A percentile compares a stretch with the other conserved stretches of the same genome.
phyloP scores from a whole-genome alignment of 352 stramenopile species.

The Globisporangium splendens region DNA sequence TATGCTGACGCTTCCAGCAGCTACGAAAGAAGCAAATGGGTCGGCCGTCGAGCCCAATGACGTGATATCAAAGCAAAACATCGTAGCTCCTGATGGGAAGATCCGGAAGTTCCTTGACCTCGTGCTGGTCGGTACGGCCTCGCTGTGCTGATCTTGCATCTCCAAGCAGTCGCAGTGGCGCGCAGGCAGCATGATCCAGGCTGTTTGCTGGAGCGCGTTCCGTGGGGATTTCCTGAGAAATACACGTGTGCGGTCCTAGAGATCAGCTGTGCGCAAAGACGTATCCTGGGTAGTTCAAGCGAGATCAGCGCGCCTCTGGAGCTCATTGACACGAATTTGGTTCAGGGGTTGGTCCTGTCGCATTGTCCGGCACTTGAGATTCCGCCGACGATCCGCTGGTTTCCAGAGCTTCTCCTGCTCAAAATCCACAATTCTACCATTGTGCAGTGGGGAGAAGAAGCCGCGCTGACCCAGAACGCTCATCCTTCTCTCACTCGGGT shows the following conservation, averaged over 20 bases:
- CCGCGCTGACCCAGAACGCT: slow-evolving; percentile 5
- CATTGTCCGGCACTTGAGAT: slow-evolving; percentile 7
- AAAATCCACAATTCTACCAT: slow-evolving; percentile 13
- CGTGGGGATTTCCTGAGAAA: not conserved
- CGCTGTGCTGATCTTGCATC: slow-evolving; percentile 5
- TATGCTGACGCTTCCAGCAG: slow-evolving; percentile 6
- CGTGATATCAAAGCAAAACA: not conserved
- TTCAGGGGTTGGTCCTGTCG: slow-evolving; percentile 8
- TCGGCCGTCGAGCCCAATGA: not conserved
- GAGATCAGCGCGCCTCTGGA: slow-evolving; percentile 2
- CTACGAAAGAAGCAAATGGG: not conserved
- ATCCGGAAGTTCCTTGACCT: slow-evolving; percentile 9
- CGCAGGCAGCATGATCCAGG: not conserved
- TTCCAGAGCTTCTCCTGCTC: slow-evolving; percentile 3
- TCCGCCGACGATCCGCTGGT: slow-evolving; percentile 1
- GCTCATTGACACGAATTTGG: not conserved
- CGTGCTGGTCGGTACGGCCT: slow-evolving; percentile 1
- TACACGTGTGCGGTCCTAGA: slow-evolving; percentile 11
- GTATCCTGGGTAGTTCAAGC: not conserved
- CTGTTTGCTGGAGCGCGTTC: slow-evolving; percentile 8
- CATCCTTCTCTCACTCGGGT: slow-evolving; percentile 9
- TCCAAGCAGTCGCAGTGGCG: not conserved
- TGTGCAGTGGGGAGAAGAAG: slow-evolving; percentile 4
- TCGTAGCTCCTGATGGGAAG: slow-evolving; percentile 3
- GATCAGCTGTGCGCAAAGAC: slow-evolving; percentile 6